Conservation (phyloP, 371 early-diverging fungal genomes). For the Fennellomyces sp. region DNA sequence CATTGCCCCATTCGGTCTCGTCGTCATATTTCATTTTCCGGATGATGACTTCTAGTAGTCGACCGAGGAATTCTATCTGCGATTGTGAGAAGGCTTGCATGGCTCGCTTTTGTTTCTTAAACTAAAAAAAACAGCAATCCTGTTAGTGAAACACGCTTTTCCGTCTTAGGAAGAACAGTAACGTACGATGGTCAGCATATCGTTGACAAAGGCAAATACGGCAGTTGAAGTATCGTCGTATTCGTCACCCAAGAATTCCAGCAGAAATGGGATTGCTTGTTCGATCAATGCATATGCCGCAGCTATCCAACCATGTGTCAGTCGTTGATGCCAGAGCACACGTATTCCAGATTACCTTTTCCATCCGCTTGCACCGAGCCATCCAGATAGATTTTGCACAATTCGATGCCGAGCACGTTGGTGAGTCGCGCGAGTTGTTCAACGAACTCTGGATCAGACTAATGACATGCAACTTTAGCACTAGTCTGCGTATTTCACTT, state of each 20-base stretch:
- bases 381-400: slow-evolving; percentile 79
- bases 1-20: slow-evolving; percentile 77
- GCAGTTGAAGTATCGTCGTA: slow-evolving; percentile 82
- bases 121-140: slow-evolving; percentile 24
- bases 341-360: slow-evolving; percentile 22
- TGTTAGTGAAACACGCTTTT: neutral
- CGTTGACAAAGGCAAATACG: slow-evolving; percentile 75
- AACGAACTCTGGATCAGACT: slow-evolving; percentile 76
- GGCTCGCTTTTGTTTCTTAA: slow-evolving; percentile 72
- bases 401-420: slow-evolving; percentile 83
- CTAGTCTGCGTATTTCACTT: slow-evolving; percentile 13
- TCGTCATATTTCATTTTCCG: slow-evolving; percentile 90
- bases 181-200: slow-evolving; percentile 65
- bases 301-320: slow-evolving; percentile 10
- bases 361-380: slow-evolving; percentile 37
- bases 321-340: neutral
- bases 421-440: slow-evolving; percentile 83
- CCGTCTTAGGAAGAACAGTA: neutral
- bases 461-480: neutral
- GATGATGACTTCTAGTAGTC: slow-evolving; percentile 76
- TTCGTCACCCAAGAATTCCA: slow-evolving; percentile 77
- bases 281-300: slow-evolving; percentile 58
- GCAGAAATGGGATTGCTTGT: slow-evolving; percentile 66
- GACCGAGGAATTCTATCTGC: slow-evolving; percentile 72
- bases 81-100: slow-evolving; percentile 57